phyloP scores from a whole-genome alignment of 768 basidiomycete species.

The Russula virescens region DNA sequence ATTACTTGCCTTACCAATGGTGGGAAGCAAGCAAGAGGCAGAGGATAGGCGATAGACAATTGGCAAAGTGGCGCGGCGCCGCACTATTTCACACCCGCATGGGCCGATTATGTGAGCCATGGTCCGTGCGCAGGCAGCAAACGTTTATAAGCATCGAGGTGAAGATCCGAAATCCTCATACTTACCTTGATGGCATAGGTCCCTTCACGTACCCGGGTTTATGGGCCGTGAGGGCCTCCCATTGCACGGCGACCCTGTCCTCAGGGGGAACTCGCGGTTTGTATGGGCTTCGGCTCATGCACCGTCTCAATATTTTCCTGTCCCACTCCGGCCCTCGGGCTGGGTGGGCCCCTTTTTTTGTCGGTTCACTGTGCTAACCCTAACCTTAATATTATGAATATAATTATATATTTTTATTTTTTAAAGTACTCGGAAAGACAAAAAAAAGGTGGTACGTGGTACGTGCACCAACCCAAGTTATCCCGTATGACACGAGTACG shows the following conservation, averaged over 20 bases:
- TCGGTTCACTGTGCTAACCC: constrained; percentile 4
- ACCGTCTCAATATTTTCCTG: constrained; percentile 78
- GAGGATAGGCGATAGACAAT: too few relatives aligned
- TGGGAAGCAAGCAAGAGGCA: too few relatives aligned
- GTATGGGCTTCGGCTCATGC: constrained; percentile 64
- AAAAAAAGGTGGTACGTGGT: not conserved
- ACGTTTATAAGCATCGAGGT: not conserved
- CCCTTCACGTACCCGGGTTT: constrained; percentile 28
- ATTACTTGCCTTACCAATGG: too few relatives aligned
- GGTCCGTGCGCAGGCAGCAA: constrained; percentile 15
- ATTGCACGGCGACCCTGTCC: constrained; percentile 30
- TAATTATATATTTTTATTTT: not conserved
- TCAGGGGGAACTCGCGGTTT: constrained; percentile 26
- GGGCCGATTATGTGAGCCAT: not conserved
- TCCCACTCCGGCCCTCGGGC: constrained; percentile 50
- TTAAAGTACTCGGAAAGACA: not conserved
- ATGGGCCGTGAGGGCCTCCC: constrained; percentile 27
- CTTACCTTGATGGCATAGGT: constrained; percentile 29
- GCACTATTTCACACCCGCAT: too few relatives aligned
- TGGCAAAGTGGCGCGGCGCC: too few relatives aligned
- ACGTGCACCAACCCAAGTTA: too few relatives aligned
- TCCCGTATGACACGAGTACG: too few relatives aligned
- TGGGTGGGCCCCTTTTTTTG: constrained; percentile 32
- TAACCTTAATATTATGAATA: not conserved
- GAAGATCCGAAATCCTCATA: constrained; percentile 15